Evolutionary conservation across 2,329 filamentous ascomycete species (phyloP).

Genomic region (Trichoderma breve): DNA sequence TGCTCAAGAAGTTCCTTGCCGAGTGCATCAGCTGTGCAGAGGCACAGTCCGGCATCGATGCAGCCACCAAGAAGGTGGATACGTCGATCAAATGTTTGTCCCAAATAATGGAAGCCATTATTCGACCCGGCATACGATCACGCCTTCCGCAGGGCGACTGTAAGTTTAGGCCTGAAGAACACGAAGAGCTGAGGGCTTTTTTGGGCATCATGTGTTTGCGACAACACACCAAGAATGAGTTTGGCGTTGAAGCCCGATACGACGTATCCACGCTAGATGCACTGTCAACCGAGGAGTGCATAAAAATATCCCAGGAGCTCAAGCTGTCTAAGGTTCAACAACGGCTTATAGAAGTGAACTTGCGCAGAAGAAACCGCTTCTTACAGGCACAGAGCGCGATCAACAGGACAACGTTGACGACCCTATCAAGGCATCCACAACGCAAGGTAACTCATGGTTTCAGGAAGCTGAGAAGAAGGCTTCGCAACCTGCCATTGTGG

Average conservation of each 20-base stretch:
- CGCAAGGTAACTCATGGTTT: not conserved
- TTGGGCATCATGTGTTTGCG: not conserved
- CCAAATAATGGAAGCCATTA: not conserved
- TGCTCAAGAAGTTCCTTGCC: rapidly evolving
- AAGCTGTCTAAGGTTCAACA: not conserved
- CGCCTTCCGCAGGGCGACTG: not conserved
- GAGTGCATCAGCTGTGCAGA: not conserved
- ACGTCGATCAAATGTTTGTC: rapidly evolving
- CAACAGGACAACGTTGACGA: not conserved
- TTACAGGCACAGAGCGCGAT: not conserved
- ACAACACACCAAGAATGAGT: not conserved
- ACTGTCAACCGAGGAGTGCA: not conserved
- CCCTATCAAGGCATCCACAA: not conserved
- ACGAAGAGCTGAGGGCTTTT: not conserved
- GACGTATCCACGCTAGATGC: not conserved
- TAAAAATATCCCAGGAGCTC: not conserved
- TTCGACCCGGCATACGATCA: no score
- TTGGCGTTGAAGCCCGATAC: not conserved
- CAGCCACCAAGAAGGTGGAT: not conserved
- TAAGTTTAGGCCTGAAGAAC: not conserved
- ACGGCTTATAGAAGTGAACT: not conserved
- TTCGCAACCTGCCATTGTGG: not conserved
- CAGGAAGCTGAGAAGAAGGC: not conserved
- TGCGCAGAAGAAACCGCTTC: not conserved
- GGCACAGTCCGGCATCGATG: not conserved